phyloP scores from a whole-genome alignment of 306 rosid species.

The Quercus glauca region DNA sequence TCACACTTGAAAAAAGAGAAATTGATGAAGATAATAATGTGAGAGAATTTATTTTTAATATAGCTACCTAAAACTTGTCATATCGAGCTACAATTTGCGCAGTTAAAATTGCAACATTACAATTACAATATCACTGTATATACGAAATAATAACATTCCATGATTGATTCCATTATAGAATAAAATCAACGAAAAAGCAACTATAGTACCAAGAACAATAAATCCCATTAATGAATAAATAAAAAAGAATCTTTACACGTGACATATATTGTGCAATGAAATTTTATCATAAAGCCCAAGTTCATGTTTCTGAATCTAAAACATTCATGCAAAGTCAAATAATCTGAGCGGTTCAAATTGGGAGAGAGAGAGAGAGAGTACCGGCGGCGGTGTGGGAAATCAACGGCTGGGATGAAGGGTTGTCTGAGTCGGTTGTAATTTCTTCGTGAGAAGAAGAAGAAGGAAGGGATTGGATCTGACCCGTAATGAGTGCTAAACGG shows the following conservation, averaged over 20 bases:
- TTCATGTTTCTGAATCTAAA: background rate
- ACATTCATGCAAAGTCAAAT: no score
- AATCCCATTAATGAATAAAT: background rate
- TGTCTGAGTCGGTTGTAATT: background rate
- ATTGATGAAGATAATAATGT: background rate
- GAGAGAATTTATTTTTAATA: background rate
- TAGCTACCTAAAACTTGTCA: background rate
- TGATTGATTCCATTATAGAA: background rate
- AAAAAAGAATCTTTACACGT: background rate
- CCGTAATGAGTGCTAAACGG: conserved; percentile 70
- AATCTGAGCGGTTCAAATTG: no score
- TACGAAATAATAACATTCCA: no score
- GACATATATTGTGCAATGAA: background rate
- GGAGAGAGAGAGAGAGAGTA: conserved; percentile 14
- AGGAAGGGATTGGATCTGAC: conserved; percentile 45
- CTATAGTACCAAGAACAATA: background rate
- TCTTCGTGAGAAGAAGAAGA: conserved; percentile 4
- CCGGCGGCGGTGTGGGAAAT: conserved; percentile 30
- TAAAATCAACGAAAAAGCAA: no score
- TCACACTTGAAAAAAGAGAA: background rate
- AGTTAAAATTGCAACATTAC: background rate
- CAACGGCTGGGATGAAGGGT: conserved; percentile 27
- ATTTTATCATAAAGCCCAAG: background rate
- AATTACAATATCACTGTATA: background rate
- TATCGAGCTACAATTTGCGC: background rate